Percentiles rank a stretch among this genome's conserved stretches.
These are phyloP conservation scores for Geotrichum australiense DNA, from an alignment of 1,139 yeast species.

Conservation along the genomic window DNA sequence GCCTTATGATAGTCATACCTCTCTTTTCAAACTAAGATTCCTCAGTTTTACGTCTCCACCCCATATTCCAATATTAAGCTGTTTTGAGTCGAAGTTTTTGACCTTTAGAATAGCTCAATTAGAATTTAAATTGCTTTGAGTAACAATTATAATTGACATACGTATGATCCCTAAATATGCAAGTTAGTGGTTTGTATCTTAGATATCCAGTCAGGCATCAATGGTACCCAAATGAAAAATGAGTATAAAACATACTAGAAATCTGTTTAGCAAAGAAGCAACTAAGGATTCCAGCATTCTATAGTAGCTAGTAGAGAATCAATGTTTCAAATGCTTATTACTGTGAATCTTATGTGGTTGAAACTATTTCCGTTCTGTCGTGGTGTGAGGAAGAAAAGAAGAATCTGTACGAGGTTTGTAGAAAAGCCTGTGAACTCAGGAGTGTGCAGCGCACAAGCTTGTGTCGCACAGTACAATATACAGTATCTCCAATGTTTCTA, in stretches of 20 bases:
- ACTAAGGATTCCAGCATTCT: conserved; percentile 46
- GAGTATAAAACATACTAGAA: conserved; percentile 36
- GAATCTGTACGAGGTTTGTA: no score
- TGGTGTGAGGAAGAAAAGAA: no score
- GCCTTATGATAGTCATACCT: conserved; percentile 37
- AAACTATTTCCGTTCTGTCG: no score
- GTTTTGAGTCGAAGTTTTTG: conserved; percentile 92
- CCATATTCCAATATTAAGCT: conserved; percentile 93
- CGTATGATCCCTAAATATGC: conserved; percentile 26
- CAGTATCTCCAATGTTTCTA: no score
- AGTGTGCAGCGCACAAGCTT: no score
- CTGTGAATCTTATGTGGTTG: no score
- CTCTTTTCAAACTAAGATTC: conserved; percentile 68
- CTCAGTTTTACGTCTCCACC: conserved; percentile 89
- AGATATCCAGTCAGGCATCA: no score
- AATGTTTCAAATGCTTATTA: no score
- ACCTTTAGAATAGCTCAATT: conserved; percentile 62
- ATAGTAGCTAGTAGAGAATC: conserved; percentile 27
- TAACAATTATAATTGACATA: conserved; percentile 16
- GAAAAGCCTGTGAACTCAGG: no score
- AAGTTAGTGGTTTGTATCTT: not conserved
- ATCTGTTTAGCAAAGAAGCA: conserved; percentile 43
- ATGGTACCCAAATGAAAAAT: conserved; percentile 23
- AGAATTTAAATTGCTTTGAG: no score
- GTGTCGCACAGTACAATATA: no score